Conservation (phyloP, 1,139 yeast genomes). For the Geotrichum phurueaensis region DNA sequence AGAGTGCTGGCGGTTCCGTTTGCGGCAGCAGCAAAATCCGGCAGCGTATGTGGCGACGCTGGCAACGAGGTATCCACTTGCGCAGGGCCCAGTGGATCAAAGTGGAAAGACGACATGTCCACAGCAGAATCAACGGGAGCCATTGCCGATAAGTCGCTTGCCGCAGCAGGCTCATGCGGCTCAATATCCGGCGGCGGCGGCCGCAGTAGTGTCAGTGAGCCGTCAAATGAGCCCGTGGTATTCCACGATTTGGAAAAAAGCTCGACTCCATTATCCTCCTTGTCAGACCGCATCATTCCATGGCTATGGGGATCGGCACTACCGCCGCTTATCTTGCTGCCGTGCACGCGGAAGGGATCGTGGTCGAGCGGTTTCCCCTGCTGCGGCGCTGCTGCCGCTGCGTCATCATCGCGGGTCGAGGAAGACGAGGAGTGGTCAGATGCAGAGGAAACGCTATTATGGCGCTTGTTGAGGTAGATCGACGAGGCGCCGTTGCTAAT, state of each 20-base stretch:
- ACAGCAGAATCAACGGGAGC: slow-evolving; percentile 3
- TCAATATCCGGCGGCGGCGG: slow-evolving; percentile 12
- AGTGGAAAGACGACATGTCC: slow-evolving; percentile 4
- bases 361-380: slow-evolving; percentile 12
- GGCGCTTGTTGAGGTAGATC: slow-evolving; percentile 1
- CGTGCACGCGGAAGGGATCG: slow-evolving; percentile 9
- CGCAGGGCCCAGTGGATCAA: slow-evolving; percentile 10
- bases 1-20: not conserved
- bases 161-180: slow-evolving; percentile 7
- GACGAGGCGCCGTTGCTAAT: not conserved
- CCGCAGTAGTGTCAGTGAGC: slow-evolving; percentile 7
- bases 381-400: not conserved
- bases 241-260: slow-evolving; percentile 21
- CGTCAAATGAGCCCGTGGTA: slow-evolving; percentile 17
- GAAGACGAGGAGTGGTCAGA: slow-evolving; percentile 1
- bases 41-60: not conserved
- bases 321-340: not conserved
- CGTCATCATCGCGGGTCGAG: slow-evolving; percentile 7
- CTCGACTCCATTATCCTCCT: slow-evolving; percentile 15
- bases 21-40: not conserved
- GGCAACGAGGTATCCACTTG: not conserved
- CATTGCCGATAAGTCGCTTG: slow-evolving; percentile 6
- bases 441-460: slow-evolving; percentile 2
- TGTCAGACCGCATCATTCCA: not conserved
- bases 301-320: not conserved